Percentiles rank a stretch among this genome's conserved stretches.
Conservation (phyloP, 129 eudicot species). For the Arctium lappa region DNA sequence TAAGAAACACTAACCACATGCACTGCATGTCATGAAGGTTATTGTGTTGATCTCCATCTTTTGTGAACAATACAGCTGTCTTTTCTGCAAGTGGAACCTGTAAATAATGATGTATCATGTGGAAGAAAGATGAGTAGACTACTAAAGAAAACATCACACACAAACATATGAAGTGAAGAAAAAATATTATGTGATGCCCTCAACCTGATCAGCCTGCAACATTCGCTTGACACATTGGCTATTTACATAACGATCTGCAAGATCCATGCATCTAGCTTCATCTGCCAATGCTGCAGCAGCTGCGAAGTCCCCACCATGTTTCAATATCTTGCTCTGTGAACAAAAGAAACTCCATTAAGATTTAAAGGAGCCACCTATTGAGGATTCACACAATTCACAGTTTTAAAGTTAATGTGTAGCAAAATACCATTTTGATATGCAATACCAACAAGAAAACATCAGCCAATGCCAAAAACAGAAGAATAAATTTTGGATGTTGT, state of each 20-base stretch:
- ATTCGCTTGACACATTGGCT: slow-evolving; percentile 94
- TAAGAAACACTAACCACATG: slow-evolving; percentile 80
- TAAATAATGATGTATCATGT: neutral
- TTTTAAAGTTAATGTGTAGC: neutral
- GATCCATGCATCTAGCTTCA: slow-evolving; percentile 99
- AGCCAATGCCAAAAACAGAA: neutral
- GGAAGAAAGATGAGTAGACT: neutral
- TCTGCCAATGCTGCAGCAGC: slow-evolving; percentile 99
- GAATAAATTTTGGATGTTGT: neutral
- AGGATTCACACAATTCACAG: too few relatives aligned
- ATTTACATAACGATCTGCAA: slow-evolving; percentile 95
- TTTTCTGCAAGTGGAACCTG: slow-evolving; percentile 93
- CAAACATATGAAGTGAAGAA: neutral
- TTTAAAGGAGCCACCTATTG: neutral
- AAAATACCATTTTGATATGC: neutral
- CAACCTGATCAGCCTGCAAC: slow-evolving; percentile 98
- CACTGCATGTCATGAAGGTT: slow-evolving; percentile 98
- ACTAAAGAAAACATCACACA: neutral
- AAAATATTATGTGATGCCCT: neutral
- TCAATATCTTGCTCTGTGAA: slow-evolving; percentile 72
- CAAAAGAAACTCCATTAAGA: neutral
- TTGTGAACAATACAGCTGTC: slow-evolving; percentile 95
- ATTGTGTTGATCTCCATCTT: slow-evolving; percentile 98
- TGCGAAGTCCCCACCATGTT: slow-evolving; percentile 85
- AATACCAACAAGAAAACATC: neutral